Percentiles rank a stretch among this genome's conserved stretches.
phyloP scores from a whole-genome alignment of 1,284 basidiomycete species.

The Puccinia brachypodii region DNA sequence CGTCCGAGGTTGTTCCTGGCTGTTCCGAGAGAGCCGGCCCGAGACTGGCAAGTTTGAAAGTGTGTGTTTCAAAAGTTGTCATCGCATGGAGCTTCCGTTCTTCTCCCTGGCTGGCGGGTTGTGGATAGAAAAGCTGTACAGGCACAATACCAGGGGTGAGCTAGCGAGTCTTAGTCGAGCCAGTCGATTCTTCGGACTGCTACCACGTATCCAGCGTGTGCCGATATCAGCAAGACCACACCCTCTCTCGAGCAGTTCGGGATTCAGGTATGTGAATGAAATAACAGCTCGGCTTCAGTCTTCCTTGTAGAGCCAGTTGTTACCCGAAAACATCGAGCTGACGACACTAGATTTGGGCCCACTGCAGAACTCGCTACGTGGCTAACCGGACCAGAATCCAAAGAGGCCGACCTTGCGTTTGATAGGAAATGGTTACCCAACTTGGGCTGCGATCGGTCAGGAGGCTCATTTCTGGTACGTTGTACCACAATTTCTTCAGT shows the following conservation, averaged over 20 bases:
- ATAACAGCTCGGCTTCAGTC: no score
- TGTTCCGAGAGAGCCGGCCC: no score
- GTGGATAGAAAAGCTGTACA: neutral
- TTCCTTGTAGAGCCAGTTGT: neutral
- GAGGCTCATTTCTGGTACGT: neutral
- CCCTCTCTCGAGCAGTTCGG: neutral
- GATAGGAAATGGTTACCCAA: neutral
- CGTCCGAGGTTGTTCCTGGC: no score
- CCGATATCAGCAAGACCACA: neutral
- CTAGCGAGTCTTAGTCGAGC: neutral
- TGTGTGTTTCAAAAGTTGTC: neutral
- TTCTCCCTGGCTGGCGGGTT: neutral
- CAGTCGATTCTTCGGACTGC: neutral
- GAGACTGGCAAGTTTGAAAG: no score
- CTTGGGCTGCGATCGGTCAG: neutral
- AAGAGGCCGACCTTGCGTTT: neutral
- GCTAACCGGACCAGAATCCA: neutral
- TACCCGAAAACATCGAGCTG: neutral
- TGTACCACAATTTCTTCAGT: neutral
- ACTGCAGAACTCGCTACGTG: no score
- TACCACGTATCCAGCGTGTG: neutral
- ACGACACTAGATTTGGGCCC: neutral
- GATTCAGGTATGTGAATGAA: neutral
- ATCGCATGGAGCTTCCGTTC: neutral
- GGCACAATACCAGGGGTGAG: neutral